Conservation (phyloP, 192 early-diverging fungal species). For the Dissophora ornata region DNA sequence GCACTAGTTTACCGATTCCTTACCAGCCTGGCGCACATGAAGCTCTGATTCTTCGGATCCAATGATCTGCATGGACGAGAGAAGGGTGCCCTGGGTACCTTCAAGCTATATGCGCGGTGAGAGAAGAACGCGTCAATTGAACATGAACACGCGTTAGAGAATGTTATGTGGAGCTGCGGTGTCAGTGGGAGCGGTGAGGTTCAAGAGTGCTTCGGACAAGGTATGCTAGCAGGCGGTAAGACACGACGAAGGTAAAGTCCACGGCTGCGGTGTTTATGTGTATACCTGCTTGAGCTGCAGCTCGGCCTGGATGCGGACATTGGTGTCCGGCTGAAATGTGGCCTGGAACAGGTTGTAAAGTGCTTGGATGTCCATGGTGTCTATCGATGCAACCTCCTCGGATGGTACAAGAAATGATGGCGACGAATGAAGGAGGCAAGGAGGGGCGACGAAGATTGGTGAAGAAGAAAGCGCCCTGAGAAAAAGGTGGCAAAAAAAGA, state of each 20-base stretch:
- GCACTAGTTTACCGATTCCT: neutral
- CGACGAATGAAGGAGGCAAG: neutral
- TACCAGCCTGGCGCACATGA: conserved; percentile 69
- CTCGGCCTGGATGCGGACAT: conserved; percentile 87
- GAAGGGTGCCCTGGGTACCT: conserved; percentile 41
- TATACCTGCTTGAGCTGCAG: conserved; percentile 77
- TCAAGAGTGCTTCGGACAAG: too few relatives aligned
- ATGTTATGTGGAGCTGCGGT: too few relatives aligned
- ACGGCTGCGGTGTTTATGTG: too few relatives aligned
- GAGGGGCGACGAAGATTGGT: neutral
- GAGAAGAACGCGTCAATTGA: neutral
- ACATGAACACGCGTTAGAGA: neutral
- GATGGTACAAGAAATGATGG: neutral
- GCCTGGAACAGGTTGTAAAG: conserved; percentile 80
- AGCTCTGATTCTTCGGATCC: conserved; percentile 63
- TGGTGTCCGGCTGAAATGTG: conserved; percentile 82
- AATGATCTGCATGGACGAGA: conserved; percentile 61
- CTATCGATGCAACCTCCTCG: neutral
- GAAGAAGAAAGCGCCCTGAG: neutral
- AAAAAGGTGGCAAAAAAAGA: conserved; percentile 17
- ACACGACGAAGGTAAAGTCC: too few relatives aligned
- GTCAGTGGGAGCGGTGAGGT: too few relatives aligned
- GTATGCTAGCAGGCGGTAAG: too few relatives aligned
- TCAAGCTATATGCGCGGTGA: conserved; percentile 31
- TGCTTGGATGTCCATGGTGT: conserved; percentile 66